Base-by-base conservation (phyloP, 1,284 basidiomycete genomes). In the Puccinia hordei region DNA sequence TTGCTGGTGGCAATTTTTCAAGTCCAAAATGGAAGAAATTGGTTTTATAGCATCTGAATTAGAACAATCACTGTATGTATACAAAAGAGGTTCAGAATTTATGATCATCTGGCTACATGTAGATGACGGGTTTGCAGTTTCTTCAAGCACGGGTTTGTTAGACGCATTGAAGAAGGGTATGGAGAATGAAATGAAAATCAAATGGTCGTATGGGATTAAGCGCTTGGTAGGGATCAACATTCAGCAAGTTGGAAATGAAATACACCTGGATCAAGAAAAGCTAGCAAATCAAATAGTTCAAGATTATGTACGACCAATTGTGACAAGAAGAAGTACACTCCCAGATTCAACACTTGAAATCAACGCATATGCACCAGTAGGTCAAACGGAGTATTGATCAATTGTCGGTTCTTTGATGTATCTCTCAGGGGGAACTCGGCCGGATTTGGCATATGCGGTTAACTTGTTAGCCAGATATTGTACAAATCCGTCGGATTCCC, bases 81-180 rank as follows among this genome's bases (percentile, higher is more conserved):
- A 49, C 10, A 5, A 30, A 3, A 27, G n/a, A 33, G 41, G 46
- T 24, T 59, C 1, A 3, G 44, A 63, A 1, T 38, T 65, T 49
- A 35, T 63, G 2, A 46, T 76, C 19, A 35, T 76, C 13, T 76
- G 73, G 73, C 15, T 76, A 44, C 73, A 76, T 51, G 73, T 76
- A 0, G 59, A 76, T 33, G 44, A 72, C 49, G 69, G 69, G 1
- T 10, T 53, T 1, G 30, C 33, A 17, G 22, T 53, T 15, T 22
- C 69, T 2, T 49, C 24, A 6, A 17, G 15, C 17, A 6, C 3
- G 2, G 24, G 17, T 10, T 30, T 46, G 27, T 5, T 72, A 17
- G 13, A 5, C 5, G 15, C 10, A 1, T 33, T 53, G n/a, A 22
- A 53, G 3, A 15, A 6, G 2, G 33, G 1, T 5, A 44, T 72